Evolutionary conservation across 306 rosid genomes (phyloP).

Genomic region (Cucumis sativus): DNA sequence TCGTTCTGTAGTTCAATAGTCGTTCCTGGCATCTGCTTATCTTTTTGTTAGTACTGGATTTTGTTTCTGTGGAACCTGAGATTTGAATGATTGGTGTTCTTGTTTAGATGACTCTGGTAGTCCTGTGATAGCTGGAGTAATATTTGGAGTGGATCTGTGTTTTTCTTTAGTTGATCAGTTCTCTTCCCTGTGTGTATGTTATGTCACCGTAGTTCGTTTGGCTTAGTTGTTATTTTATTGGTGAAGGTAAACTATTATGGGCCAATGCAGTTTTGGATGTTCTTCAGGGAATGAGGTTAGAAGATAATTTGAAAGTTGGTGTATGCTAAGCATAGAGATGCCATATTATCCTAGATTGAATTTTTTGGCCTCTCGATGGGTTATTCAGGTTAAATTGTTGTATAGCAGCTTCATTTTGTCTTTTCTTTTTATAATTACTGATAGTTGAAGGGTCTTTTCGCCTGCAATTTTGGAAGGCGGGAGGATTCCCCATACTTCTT

Average conservation of each 20-base stretch:
- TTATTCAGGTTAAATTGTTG: neutral
- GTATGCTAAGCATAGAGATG: neutral
- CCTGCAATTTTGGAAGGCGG: neutral
- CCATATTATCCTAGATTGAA: neutral
- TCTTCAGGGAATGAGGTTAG: neutral
- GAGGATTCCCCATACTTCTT: neutral
- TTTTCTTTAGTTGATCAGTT: neutral
- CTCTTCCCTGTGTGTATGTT: neutral
- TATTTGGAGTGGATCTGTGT: slow-evolving; percentile 1
- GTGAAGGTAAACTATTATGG: neutral
- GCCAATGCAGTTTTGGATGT: neutral
- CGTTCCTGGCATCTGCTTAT: neutral
- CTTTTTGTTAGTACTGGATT: neutral
- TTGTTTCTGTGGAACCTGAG: neutral
- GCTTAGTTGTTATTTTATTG: neutral
- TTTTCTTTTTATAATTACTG: neutral
- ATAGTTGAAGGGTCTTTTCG: neutral
- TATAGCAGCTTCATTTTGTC: neutral
- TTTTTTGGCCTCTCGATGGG: neutral
- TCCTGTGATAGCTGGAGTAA: neutral
- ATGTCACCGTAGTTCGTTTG: neutral
- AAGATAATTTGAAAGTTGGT: neutral
- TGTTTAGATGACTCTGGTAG: neutral
- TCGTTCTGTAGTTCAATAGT: neutral
- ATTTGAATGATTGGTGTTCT: neutral